A percentile compares a stretch with the other conserved stretches of the same genome.
phyloP scores from a whole-genome alignment of 768 basidiomycete genomes.

The Collybiopsis luxurians region DNA sequence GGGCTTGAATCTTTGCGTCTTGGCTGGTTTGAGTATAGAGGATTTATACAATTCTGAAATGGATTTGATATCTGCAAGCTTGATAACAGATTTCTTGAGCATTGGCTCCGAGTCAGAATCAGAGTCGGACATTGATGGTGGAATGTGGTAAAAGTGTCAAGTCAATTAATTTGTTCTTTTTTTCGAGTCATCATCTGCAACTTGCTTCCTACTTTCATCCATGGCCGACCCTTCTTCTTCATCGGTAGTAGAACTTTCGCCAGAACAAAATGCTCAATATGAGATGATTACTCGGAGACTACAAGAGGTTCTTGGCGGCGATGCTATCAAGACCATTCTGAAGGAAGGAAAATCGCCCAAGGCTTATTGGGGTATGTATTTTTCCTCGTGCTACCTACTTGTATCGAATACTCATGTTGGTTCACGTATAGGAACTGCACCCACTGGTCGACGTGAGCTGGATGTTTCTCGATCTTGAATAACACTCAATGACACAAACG shows the following conservation, averaged over 20 bases:
- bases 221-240: constrained; percentile 21
- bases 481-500: constrained; percentile 2
- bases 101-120: not conserved
- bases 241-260: not conserved
- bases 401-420: constrained; percentile 7
- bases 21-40: constrained; percentile 32
- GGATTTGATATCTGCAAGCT: constrained; percentile 51
- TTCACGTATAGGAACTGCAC: constrained; percentile 69
- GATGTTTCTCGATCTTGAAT: not conserved
- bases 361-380: constrained; percentile 85
- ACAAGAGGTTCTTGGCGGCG: constrained; percentile 86
- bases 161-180: no score
- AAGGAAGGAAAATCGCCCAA: constrained; percentile 73
- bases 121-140: not conserved
- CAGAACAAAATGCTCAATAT: constrained; percentile 46
- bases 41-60: constrained; percentile 51
- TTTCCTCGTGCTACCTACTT: constrained; percentile 3
- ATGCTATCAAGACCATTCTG: constrained; percentile 77
- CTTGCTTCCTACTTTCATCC: not conserved
- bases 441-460: constrained; percentile 88
- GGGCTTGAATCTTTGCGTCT: constrained; percentile 16
- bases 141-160: not conserved
- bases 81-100: constrained; percentile 15
- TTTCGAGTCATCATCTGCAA: not conserved
- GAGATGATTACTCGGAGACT: constrained; percentile 83